phyloP scores from a whole-genome alignment of 768 basidiomycete genomes.

The Hericium rajendrae region DNA sequence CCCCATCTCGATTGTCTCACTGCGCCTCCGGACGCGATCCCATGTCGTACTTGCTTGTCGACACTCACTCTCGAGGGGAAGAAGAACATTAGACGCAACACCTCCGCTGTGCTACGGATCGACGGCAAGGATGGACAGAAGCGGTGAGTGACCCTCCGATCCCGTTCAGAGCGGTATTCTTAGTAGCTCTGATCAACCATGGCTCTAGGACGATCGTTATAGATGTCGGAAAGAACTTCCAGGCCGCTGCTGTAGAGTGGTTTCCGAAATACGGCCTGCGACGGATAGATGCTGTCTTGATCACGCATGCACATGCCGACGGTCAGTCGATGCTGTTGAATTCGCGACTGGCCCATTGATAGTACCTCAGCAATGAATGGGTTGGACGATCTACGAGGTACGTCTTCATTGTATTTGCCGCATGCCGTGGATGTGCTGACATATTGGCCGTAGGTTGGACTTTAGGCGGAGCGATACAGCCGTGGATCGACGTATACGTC shows the following conservation, averaged over 20 bases:
- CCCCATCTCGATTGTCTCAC: slow-evolving; percentile 73
- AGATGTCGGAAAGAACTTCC: slow-evolving; percentile 82
- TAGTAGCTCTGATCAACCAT: neutral
- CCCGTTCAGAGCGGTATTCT: neutral
- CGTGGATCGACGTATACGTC: slow-evolving; percentile 66
- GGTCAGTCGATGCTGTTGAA: slow-evolving; percentile 26
- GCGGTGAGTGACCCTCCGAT: slow-evolving; percentile 36
- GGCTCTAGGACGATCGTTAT: slow-evolving; percentile 62
- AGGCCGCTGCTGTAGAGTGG: slow-evolving; percentile 41
- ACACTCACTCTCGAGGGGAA: slow-evolving; percentile 60
- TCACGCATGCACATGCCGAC: slow-evolving; percentile 87
- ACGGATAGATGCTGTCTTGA: slow-evolving; percentile 62
- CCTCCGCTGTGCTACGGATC: slow-evolving; percentile 56
- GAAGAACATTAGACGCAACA: slow-evolving; percentile 82
- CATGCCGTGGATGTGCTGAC: neutral
- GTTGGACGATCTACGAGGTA: slow-evolving; percentile 79
- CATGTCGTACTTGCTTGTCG: slow-evolving; percentile 60
- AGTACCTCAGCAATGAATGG: slow-evolving; percentile 65
- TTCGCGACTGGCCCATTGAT: neutral
- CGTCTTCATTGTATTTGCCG: slow-evolving; percentile 11
- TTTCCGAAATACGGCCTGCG: slow-evolving; percentile 70
- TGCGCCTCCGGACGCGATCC: slow-evolving; percentile 37
- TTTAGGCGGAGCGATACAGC: slow-evolving; percentile 50
- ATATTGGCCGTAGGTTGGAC: slow-evolving; percentile 55
- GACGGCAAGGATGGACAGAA: slow-evolving; percentile 27